These are phyloP conservation scores for Cladophialophora exuberans DNA, from an alignment of 2,329 filamentous ascomycete genomes.

Conservation along the genomic window DNA sequence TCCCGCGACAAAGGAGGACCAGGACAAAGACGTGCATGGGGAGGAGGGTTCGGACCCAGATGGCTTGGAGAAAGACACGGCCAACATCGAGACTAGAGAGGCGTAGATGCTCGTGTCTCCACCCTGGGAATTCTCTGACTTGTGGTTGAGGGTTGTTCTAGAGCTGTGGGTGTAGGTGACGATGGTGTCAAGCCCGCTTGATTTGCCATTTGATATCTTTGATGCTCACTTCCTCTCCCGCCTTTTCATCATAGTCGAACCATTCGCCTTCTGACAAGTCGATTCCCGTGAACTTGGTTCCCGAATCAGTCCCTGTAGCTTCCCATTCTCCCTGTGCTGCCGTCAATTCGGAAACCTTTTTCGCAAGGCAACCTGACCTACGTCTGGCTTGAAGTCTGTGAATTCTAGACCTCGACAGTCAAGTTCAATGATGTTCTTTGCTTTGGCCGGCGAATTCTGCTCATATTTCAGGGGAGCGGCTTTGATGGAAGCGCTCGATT, in stretches of 20 bases:
- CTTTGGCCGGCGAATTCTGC: constrained; percentile 71
- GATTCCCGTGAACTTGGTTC: constrained; percentile 78
- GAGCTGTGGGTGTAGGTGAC: no score
- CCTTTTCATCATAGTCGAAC: constrained; percentile 98
- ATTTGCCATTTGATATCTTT: constrained; percentile 89
- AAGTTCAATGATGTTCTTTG: constrained; percentile 81
- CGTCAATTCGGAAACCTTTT: constrained; percentile 13
- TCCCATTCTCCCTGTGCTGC: constrained; percentile 78
- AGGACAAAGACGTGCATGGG: no score
- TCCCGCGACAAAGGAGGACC: no score
- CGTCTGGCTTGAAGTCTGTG: constrained; percentile 85
- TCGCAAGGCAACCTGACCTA: constrained; percentile 44
- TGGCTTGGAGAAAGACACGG: no score
- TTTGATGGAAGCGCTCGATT: constrained; percentile 84
- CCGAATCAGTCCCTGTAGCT: constrained; percentile 77
- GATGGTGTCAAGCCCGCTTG: constrained; percentile 60
- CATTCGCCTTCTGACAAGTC: constrained; percentile 90
- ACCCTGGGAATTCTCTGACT: no score
- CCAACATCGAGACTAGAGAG: no score
- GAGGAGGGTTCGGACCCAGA: no score
- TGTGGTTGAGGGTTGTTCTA: no score
- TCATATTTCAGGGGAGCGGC: constrained; percentile 72
- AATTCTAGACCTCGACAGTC: constrained; percentile 96
- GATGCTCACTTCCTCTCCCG: constrained; percentile 87
- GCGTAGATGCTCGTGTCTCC: no score